These are phyloP conservation scores for Trichoderma sp. DNA, from an alignment of 2,329 filamentous ascomycete species.

Conservation along the genomic window DNA sequence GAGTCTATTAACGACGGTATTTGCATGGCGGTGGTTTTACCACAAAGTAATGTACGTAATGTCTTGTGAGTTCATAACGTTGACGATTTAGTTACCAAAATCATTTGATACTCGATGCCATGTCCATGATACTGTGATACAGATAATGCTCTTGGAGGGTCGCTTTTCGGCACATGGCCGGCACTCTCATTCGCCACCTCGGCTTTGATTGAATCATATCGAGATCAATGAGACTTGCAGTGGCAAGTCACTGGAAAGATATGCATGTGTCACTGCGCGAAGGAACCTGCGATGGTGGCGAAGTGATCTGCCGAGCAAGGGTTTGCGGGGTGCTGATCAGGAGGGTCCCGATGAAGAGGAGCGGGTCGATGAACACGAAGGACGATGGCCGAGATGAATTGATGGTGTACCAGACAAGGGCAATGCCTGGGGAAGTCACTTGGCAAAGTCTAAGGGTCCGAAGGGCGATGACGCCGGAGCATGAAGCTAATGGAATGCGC, in stretches of 20 bases:
- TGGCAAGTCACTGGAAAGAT: neutral
- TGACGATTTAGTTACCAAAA: neutral
- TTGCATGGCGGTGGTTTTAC: neutral
- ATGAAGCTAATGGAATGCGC: neutral
- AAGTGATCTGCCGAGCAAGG: neutral
- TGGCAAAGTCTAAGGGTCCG: neutral
- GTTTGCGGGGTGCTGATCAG: slow-evolving; percentile 12
- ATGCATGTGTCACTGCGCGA: neutral
- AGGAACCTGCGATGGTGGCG: neutral
- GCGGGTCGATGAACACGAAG: neutral
- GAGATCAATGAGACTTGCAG: neutral
- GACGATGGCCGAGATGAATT: neutral
- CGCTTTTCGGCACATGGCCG: neutral
- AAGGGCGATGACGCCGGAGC: neutral
- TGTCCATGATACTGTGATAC: neutral
- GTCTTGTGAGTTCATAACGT: neutral
- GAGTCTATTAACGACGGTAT: neutral
- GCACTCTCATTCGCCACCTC: neutral
- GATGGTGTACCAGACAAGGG: neutral
- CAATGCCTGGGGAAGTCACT: neutral
- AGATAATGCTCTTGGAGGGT: neutral
- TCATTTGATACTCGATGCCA: neutral
- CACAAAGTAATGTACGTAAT: slow-evolving; percentile 10
- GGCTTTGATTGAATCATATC: neutral
- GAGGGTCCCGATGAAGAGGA: slow-evolving; percentile 3